Conservation (phyloP, 257 asterid species). For the Lycium barbarum region DNA sequence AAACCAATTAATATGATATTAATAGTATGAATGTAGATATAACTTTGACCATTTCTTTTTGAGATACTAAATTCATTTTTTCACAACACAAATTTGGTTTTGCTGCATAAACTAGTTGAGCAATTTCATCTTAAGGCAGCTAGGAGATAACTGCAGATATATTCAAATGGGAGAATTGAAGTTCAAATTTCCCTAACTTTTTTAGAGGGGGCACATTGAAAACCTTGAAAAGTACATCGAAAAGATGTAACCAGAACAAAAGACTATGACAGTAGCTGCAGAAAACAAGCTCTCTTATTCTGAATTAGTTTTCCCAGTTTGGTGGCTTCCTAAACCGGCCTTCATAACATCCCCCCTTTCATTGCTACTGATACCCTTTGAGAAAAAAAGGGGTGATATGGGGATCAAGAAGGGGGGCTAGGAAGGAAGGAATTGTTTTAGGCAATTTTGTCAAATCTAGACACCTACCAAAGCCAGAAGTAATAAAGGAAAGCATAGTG, state of each 20-base stretch:
- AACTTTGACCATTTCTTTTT: too few relatives aligned
- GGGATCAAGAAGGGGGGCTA: not conserved
- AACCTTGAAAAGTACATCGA: not conserved
- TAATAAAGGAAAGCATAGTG: not conserved
- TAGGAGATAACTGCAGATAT: not conserved
- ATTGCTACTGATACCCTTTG: not conserved
- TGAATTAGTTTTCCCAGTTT: not conserved
- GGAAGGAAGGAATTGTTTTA: constrained; percentile 4
- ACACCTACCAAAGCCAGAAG: not conserved
- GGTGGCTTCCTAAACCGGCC: not conserved
- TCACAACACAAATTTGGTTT: not conserved
- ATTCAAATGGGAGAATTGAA: not conserved
- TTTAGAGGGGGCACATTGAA: not conserved
- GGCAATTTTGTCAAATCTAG: constrained; percentile 1
- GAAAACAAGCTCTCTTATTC: not conserved
- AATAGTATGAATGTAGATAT: too few relatives aligned
- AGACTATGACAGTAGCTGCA: not conserved
- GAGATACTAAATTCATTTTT: too few relatives aligned
- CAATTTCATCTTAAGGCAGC: not conserved
- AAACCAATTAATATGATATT: too few relatives aligned
- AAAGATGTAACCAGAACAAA: constrained; percentile 8
- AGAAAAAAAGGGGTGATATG: not conserved
- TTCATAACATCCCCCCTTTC: constrained; percentile 18
- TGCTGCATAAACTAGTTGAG: not conserved
- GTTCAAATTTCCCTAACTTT: not conserved